Percentiles rank a stretch among this genome's conserved stretches.
Evolutionary conservation across 345 rosid genomes (phyloP).

Genomic region (Theobroma cacao): DNA sequence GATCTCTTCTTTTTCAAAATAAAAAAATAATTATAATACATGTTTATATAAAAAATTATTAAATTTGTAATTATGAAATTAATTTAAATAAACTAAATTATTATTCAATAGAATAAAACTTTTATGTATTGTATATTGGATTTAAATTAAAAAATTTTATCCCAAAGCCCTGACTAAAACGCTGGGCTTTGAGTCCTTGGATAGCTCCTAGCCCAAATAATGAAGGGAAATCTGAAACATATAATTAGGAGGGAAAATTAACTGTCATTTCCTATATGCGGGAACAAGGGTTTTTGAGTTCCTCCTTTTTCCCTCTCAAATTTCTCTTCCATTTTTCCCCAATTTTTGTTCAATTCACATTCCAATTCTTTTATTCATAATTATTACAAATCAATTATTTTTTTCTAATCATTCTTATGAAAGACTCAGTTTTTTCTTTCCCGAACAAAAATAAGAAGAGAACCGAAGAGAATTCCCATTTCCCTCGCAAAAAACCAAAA

Average conservation of each 20-base stretch:
- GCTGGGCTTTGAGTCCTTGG: too few species aligned
- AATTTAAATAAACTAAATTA: too few species aligned
- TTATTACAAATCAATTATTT: neutral
- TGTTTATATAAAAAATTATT: too few species aligned
- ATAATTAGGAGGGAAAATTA: conserved; percentile 3
- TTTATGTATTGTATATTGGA: too few species aligned
- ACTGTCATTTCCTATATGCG: neutral
- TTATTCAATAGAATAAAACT: too few species aligned
- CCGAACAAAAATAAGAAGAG: conserved; percentile 17
- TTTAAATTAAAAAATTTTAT: too few species aligned
- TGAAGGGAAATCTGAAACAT: neutral
- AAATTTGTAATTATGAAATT: too few species aligned
- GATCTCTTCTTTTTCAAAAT: too few species aligned
- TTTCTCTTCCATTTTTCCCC: neutral
- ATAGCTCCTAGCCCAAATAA: too few species aligned
- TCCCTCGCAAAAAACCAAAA: conserved; percentile 28
- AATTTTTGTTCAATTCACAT: neutral
- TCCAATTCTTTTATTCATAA: neutral
- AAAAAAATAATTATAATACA: too few species aligned
- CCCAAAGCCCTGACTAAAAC: too few species aligned
- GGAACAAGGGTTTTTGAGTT: neutral
- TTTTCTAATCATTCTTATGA: conserved; percentile 16
- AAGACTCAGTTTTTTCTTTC: conserved; percentile 17
- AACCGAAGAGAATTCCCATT: conserved; percentile 14
- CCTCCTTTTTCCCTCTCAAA: neutral